Conservation (phyloP, 768 basidiomycete species). For the Hortiboletus campestris region DNA sequence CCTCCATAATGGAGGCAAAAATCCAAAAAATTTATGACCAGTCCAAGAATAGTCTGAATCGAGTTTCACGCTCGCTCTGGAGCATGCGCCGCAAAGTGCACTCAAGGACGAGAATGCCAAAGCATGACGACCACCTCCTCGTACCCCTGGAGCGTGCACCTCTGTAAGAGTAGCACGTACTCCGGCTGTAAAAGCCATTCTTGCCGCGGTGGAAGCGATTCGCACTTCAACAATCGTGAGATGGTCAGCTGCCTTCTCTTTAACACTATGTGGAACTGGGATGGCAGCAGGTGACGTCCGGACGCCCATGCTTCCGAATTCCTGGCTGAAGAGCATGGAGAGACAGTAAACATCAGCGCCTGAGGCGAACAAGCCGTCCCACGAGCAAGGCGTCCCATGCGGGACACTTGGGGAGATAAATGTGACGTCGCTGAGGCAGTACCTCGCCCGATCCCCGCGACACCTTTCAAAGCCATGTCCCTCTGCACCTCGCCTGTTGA, state of each 20-base stretch:
- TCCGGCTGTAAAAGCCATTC: not conserved
- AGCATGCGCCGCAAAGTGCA: constrained; percentile 28
- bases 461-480: constrained; percentile 47
- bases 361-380: not conserved
- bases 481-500: constrained; percentile 18
- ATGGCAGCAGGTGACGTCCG: not conserved
- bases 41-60: constrained; percentile 34
- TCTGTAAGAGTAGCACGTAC: not conserved
- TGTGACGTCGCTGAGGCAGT: not conserved
- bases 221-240: no score
- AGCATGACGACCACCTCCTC: constrained; percentile 12
- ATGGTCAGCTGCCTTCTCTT: not conserved
- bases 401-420: constrained; percentile 19
- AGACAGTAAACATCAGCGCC: no score
- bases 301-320: no score
- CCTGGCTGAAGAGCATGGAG: rapidly evolving
- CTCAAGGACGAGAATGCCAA: constrained; percentile 23
- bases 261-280: no score
- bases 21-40: constrained; percentile 21
- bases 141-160: constrained; percentile 15
- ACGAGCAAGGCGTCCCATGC: constrained; percentile 14
- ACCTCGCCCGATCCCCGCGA: constrained; percentile 52
- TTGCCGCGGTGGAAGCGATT: not conserved
- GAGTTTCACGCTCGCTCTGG: constrained; percentile 23
- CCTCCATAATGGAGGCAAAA: constrained; percentile 13